Conservation (phyloP, 805 yeast genomes). For the Danielia oregonensis region DNA sequence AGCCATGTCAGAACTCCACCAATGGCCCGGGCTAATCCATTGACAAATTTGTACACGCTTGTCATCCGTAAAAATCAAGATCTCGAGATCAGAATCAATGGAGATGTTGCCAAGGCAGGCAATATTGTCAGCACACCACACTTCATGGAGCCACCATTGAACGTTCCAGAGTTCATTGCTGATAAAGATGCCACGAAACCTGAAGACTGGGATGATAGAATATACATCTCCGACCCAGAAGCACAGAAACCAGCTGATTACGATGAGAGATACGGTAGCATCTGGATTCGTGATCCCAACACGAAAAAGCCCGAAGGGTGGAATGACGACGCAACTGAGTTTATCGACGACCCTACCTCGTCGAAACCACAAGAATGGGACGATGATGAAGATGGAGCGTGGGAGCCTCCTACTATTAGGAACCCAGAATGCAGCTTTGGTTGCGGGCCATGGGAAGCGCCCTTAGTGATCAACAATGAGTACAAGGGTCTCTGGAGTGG, state of each 20-base stretch:
- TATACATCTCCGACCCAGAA: constrained; percentile 57
- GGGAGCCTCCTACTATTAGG: constrained; percentile 65
- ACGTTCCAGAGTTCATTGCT: constrained; percentile 58
- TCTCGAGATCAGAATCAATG: constrained; percentile 80
- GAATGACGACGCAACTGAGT: constrained; percentile 56
- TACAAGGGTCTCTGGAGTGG: constrained; percentile 79
- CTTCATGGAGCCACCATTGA: constrained; percentile 60
- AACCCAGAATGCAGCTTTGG: constrained; percentile 77
- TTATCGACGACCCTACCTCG: constrained; percentile 66
- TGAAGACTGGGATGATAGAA: constrained; percentile 75
- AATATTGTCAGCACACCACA: constrained; percentile 50
- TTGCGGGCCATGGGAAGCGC: constrained; percentile 81
- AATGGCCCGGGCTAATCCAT: constrained; percentile 52
- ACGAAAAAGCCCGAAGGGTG: constrained; percentile 73
- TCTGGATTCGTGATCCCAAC: constrained; percentile 59
- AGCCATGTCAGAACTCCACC: constrained; percentile 70
- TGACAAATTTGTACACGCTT: constrained; percentile 72
- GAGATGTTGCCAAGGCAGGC: constrained; percentile 69
- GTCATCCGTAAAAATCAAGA: constrained; percentile 61
- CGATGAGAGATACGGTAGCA: constrained; percentile 66
- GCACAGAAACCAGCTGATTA: constrained; percentile 76
- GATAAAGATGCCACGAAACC: constrained; percentile 68
- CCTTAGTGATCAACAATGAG: constrained; percentile 60
- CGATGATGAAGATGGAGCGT: constrained; percentile 85
- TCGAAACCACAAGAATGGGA: constrained; percentile 77